Evolutionary conservation across 495 filamentous ascomycete species (phyloP), one percentile per base, ranked within the genome.

Genomic region (Hyaloscypha finlandica): DNA sequence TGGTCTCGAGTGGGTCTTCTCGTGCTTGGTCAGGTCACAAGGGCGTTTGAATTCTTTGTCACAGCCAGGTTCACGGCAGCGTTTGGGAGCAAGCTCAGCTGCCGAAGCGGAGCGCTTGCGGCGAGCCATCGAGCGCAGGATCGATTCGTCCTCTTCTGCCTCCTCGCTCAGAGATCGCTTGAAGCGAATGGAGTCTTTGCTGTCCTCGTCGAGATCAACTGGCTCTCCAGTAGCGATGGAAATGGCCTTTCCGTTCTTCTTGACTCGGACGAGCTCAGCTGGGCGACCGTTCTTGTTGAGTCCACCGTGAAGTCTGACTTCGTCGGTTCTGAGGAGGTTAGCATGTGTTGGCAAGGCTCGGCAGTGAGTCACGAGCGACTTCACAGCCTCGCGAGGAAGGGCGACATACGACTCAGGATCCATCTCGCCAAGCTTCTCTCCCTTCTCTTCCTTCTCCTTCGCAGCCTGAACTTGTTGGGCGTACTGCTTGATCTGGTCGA

Each of bases 1-100:
- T 3, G 95, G 96, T 22, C 95, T 90, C 11, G 91, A 90, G 74
- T 99, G 95, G 2, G 95, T 98, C 81, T 98, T 99, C 78, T 95
- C 91, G 75, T 99, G 95, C 80, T 99, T 99, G 59, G 85, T 95
- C 61, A 97, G 80, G 75, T 97, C 93, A 77, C 93, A 97, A 6
- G 92, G 91, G 53, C 93, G 86, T 77, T 94, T 94, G 84, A 97
- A 97, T 72, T 92, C 87, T 78, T 96, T 96, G 77, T 89, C 88
- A 78, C 94, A 97, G 56, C 82, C 81, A 1, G 76, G 74, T 73
- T 91, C 82, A 59, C 79, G 80, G 78, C 90, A 93, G 61, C 79
- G 81, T 75, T 90, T 90, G 65, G 89, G 88, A 45, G 88, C 88
- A 54, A 90, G 86, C 75, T 91, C 86, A 80, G 91, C 90, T 0